A percentile compares a stretch with the other conserved stretches of the same genome.
Conservation (phyloP, 1,284 basidiomycete species). For the Coriolopsis trogii region DNA sequence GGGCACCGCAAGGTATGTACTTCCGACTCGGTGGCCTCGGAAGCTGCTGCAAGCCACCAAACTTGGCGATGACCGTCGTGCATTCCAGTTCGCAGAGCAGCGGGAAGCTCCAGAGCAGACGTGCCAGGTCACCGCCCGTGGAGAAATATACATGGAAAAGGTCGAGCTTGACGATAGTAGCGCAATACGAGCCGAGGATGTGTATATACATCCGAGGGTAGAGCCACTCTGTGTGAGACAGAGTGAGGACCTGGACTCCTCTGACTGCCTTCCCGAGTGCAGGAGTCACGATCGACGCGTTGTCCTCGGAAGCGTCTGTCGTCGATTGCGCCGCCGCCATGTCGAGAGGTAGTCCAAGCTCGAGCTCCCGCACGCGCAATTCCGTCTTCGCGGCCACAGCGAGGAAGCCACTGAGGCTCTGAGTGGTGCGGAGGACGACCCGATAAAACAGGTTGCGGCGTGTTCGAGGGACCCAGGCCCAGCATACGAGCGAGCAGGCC, state of each 20-base stretch:
- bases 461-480: slow-evolving; percentile 35
- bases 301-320: background rate
- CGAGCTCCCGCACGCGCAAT: background rate
- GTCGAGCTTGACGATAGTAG: background rate
- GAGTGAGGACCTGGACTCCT: background rate
- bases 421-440: background rate
- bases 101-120: background rate
- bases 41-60: background rate
- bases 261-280: background rate
- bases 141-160: background rate
- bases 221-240: background rate
- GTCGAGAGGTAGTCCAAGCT: background rate
- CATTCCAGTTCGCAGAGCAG: background rate
- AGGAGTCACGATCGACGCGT: background rate
- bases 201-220: background rate
- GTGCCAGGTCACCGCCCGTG: background rate
- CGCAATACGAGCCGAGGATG: background rate
- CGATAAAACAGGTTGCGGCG: slow-evolving; percentile 35
- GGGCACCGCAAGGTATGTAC: too few relatives aligned
- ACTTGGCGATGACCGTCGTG: background rate
- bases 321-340: background rate
- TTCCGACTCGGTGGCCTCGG: background rate
- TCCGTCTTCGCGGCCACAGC: background rate
- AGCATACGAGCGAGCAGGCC: slow-evolving; percentile 37
- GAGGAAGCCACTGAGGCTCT: background rate